Evolutionary conservation across 768 basidiomycete genomes (phyloP), one percentile per base, ranked within the genome.

Genomic region (Tulasnella calospora): DNA sequence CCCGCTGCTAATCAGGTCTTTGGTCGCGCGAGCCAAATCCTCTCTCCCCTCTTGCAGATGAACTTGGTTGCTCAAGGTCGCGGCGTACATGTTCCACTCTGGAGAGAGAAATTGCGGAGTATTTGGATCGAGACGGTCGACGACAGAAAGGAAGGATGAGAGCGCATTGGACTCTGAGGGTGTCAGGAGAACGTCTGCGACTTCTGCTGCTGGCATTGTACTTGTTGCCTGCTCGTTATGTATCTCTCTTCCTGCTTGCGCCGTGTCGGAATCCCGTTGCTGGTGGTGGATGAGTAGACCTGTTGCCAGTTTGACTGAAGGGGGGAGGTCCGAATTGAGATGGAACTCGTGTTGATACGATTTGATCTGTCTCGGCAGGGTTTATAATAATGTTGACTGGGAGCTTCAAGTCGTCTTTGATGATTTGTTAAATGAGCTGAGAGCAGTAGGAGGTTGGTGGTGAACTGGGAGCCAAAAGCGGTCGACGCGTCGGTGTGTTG

Each of bases 1-100:
- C 75, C 92, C 92, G 36, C 94, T 86, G 5, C 92, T 87, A 90
- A 95, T 93, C 67, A 95, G 89, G 83, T 94, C 92, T 83, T 92
- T 93, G 0, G 93, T 94, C 0, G 93, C 93, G 84, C 91, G 92
- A 75, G 91, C 85, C 76, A 95, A 87, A 1, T 90, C 90, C 76
- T 92, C 90, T 78, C 86, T 89, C 30, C 44, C 73, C 19, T 77
- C 72, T 46, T 87, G 85, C 81, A 89, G 84, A 79, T 89, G 87
- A 73, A 89, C 86, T 70, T 86, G 85, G 79, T 85, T 79, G 79
- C 83, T 77, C 81, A 83, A 36, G 81, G 79, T 81, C 80, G 85
- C 79, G 82, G 85, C 77, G 81, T 86, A 86, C 79, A 86, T 82
- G 73, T 84, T 84, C 89, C 89, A 90, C 83, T 89, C 89, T 36